Evolutionary conservation across 371 early-diverging fungal genomes (phyloP), one percentile per base, ranked within the genome.

Genomic region (Mucor lusitanicus): DNA sequence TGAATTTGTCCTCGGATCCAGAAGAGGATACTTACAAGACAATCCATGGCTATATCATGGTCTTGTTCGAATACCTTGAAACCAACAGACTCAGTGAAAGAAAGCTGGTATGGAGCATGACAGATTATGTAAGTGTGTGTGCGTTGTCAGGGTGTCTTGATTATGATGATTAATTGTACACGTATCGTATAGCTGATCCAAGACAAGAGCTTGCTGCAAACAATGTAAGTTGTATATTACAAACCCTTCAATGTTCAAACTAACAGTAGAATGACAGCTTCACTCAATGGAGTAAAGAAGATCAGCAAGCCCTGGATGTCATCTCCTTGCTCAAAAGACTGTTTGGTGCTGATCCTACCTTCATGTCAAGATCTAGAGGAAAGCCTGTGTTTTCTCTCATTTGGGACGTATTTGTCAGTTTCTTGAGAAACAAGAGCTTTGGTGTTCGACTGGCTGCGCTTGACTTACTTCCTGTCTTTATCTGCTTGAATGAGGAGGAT

Each of bases 341-440:
- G 1, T 75, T 87, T 30, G 81, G 73, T 11, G 75, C 83, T 2
- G 83, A 83, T 40, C 81, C 85, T 3, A 75, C 77, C 0, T 70
- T 88, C 3, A 62, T 85, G 25, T 58, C 70, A n/a, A 77, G 74
- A 48, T 64, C 80, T 4, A 79, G 77, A 62, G 50, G 72, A 25
- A 68, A 71, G 17, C 68, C 68, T 9, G 53, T 70, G 19, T 75
- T 71, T n/a, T 30, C 63, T 2, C 21, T 65, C 25, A 50, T 82
- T 27, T 75, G 66, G 61, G 33, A 74, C 4, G 54, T 65, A 2
- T 63, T 78, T 17, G 21, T 68, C 15, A 9, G 40, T 3, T 64
- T 75, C 3, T 64, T 82, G 1, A 59, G 57, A n/a, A 42, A 42
- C 23, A 64, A 65, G 0, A 40, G 68, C 3, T 60, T 73, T 25